Base-by-base conservation (phyloP, 345 rosid genomes). In the Turritis glabra region DNA sequence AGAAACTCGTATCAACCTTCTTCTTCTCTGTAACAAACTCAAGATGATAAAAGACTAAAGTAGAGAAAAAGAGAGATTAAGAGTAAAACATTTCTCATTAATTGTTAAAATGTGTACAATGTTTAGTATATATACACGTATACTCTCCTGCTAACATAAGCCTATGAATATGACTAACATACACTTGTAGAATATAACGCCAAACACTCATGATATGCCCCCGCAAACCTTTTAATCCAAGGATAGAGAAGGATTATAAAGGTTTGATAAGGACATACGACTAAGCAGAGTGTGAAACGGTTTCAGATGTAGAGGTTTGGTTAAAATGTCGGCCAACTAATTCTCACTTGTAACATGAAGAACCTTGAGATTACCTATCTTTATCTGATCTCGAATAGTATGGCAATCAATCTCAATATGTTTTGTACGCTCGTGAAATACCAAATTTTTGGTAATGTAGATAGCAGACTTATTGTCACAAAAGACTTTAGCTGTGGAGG, bases 401-500 rank as follows among this genome's bases (percentile, higher is more conserved):
- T 41, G 46, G 0, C 46, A 41, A 1, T 41, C 46, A 0, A 41
- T 41, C 7, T 41, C 46, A 1, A 41, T 41, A 1, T 41, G 46
- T 5, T 41, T 41, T 0, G 46, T 41, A 0, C 18, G 12, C 5
- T 41, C 18, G 2, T 41, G 46, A 2, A 41, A 41, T 2, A 41
- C 46, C 0, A 18, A 19, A 1, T 43, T 43, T 0, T 7, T 15
- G 0, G 47, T 19, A n/a, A 43, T 43, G 3, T 43, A 5, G 0
- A 15, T 43, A 0, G 47, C 47, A 0, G 19, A 43, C 8, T 43
- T 43, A 8, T 43, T 43, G 0, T 43, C 48, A n/a, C 9, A 43
- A 1, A n/a, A 43, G 0, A 43, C 0, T 1, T 43, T 43, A 0
- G 9, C 19, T 1, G 19, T n/a, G 0, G 19, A 1, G 1, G n/a